Evolutionary conservation across 1,284 basidiomycete genomes (phyloP).

Genomic region (Waitea zeae): DNA sequence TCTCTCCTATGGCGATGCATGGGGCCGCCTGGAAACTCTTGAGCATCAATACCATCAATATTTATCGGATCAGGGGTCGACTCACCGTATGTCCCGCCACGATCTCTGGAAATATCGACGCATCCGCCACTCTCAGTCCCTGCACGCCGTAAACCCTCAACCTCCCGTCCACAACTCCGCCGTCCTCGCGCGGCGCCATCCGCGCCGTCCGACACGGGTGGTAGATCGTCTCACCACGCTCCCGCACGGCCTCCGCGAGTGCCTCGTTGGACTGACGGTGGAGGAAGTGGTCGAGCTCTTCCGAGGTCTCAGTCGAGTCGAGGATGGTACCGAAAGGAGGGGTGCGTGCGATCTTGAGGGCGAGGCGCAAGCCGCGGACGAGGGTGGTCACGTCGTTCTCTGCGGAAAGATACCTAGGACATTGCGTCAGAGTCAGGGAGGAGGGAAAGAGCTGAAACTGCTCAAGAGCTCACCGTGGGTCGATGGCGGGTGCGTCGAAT

Average conservation of each 20-base stretch:
- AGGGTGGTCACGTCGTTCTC: conserved; percentile 37
- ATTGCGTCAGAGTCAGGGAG: too few species aligned
- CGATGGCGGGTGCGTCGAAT: conserved; percentile 22
- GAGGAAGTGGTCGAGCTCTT: conserved; percentile 9
- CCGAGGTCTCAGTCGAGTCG: conserved; percentile 16
- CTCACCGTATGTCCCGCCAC: conserved; percentile 45
- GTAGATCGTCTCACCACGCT: conserved; percentile 37
- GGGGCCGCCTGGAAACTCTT: conserved; percentile 29
- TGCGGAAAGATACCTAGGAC: conserved; percentile 33
- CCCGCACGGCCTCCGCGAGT: conserved; percentile 18
- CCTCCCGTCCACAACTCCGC: conserved; percentile 20
- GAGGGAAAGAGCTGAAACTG: too few species aligned
- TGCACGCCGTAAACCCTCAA: conserved; percentile 20
- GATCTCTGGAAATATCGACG: conserved; percentile 37
- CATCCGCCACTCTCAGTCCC: conserved; percentile 38
- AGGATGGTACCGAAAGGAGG: conserved; percentile 29
- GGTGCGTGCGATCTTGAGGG: conserved; percentile 28
- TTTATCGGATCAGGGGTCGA: conserved; percentile 4
- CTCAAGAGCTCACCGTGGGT: too few species aligned
- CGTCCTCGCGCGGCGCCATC: conserved; percentile 32
- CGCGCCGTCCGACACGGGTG: conserved; percentile 40
- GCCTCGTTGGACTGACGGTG: conserved; percentile 15
- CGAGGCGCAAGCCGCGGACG: conserved; percentile 31
- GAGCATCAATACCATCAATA: conserved; percentile 1
- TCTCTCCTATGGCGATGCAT: conserved; percentile 42